Conservation (phyloP, 495 filamentous ascomycete genomes). For the Cercophora newfieldiana region DNA sequence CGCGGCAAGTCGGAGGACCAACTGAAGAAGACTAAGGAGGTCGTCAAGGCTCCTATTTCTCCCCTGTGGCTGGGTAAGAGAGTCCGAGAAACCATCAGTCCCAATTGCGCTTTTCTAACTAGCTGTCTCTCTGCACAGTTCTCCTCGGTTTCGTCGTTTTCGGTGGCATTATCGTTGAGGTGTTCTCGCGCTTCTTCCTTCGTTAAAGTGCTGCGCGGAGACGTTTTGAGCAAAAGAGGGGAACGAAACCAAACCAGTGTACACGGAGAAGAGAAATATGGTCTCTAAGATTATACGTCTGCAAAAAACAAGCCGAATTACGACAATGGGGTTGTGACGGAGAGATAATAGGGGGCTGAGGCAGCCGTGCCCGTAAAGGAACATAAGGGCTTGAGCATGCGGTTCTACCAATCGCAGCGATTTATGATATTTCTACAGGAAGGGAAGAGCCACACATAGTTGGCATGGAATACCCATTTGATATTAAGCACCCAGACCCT, state of each 20-base stretch:
- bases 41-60: constrained; percentile 76
- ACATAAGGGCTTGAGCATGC: not conserved
- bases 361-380: too few relatives aligned
- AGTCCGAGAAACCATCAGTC: not conserved
- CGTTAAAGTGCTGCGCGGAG: not conserved
- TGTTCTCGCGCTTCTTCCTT: constrained; percentile 74
- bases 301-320: not conserved
- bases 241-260: not conserved
- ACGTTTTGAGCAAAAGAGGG: not conserved
- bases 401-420: not conserved
- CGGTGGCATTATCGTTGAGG: constrained; percentile 80
- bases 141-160: constrained; percentile 80
- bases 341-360: not conserved
- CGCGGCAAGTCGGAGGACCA: constrained; percentile 75
- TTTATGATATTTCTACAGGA: constrained; percentile 2
- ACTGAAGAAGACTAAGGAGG: constrained; percentile 60
- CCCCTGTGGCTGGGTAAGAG: constrained; percentile 77
- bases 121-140: constrained; percentile 43
- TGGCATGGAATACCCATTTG: constrained; percentile 8
- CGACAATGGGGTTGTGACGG: not conserved
- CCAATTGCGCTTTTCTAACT: not conserved
- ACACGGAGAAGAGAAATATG: not conserved
- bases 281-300: not conserved
- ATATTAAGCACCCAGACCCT: constrained; percentile 54
- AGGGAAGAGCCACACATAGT: not conserved